Percentiles rank a stretch among this genome's conserved stretches.
Conservation (phyloP, 192 early-diverging fungal species). For the Paraglomus brasilianum region DNA sequence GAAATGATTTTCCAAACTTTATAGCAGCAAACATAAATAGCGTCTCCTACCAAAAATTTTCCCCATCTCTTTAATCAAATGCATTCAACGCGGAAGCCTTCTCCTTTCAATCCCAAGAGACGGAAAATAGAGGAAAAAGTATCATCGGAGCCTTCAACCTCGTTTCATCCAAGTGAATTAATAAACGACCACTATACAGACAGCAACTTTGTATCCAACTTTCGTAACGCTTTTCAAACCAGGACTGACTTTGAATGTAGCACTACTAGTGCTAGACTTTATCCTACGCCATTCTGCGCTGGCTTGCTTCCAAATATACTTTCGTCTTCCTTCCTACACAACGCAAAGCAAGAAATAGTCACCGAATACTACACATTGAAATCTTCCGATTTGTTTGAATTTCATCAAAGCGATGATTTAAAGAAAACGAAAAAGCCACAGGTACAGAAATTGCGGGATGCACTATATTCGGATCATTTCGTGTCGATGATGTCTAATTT, state of each 20-base stretch:
- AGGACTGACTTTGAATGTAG: constrained; percentile 31
- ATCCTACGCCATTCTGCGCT: constrained; percentile 36
- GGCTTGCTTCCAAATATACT: constrained; percentile 42
- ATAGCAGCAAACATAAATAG: too few species aligned
- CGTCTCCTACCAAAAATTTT: too few species aligned
- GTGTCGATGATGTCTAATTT: constrained; percentile 57
- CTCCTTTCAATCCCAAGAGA: too few species aligned
- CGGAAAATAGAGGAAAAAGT: too few species aligned
- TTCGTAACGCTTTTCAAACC: constrained; percentile 40
- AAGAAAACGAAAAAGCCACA: constrained; percentile 41
- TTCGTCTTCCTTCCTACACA: constrained; percentile 35
- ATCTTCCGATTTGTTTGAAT: constrained; percentile 72
- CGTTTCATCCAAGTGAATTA: too few species aligned
- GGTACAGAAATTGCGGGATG: constrained; percentile 53
- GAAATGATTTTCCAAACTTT: too few species aligned
- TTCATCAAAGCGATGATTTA: constrained; percentile 65
- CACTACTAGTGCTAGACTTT: constrained; percentile 30
- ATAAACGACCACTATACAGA: constrained; percentile 32
- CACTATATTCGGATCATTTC: constrained; percentile 61
- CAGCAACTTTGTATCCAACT: constrained; percentile 34
- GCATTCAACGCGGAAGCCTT: too few species aligned
- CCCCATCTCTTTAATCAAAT: too few species aligned
- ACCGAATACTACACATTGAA: constrained; percentile 44
- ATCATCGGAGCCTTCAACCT: too few species aligned
- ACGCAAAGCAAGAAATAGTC: constrained; percentile 40